Conservation (phyloP, 305 asterid species). For the Fraxinus nigra region DNA sequence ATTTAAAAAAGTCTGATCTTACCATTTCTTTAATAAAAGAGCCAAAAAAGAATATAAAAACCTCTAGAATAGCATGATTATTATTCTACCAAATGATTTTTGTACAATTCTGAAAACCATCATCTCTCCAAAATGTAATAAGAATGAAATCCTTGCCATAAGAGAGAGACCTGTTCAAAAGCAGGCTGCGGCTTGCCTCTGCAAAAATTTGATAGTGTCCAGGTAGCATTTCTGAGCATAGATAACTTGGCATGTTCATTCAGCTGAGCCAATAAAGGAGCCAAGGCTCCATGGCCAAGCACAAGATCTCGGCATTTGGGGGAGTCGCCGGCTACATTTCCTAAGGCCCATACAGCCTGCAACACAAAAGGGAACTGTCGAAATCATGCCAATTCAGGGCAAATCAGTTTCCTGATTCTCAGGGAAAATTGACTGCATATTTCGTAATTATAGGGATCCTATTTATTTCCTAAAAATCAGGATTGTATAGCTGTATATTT, state of each 20-base stretch:
- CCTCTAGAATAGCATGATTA: neutral
- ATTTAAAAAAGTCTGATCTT: neutral
- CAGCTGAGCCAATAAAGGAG: constrained; percentile 68
- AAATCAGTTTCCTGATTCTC: too few species aligned
- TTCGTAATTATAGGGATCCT: too few species aligned
- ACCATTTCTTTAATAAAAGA: neutral
- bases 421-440: too few species aligned
- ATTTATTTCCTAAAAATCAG: too few species aligned
- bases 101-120: neutral
- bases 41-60: neutral
- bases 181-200: constrained; percentile 90
- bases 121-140: neutral
- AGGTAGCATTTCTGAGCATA: constrained; percentile 91
- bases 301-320: constrained; percentile 93
- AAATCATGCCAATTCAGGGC: too few species aligned
- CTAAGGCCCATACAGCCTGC: constrained; percentile 98
- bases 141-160: neutral
- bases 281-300: constrained; percentile 71
- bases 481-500: too few species aligned
- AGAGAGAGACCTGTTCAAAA: constrained; percentile 62
- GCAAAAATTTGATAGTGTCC: constrained; percentile 92
- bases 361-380: neutral
- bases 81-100: neutral
- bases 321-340: constrained; percentile 96
- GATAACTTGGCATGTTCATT: constrained; percentile 80